Evolutionary conservation across 2,329 filamentous ascomycete genomes (phyloP).

Genomic region (Myriosclerotinia curreyana): DNA sequence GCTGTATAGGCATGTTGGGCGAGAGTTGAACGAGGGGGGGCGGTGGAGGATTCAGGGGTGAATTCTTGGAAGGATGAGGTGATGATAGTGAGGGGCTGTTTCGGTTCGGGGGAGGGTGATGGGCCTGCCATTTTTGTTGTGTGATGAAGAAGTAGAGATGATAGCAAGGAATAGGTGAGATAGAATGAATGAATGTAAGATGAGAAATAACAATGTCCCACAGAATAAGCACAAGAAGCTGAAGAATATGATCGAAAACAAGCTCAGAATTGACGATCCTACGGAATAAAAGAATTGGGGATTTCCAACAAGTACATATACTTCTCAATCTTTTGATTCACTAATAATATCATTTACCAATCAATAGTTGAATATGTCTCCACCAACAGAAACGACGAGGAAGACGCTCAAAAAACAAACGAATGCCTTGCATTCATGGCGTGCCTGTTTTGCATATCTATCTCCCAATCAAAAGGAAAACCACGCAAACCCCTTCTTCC

Average conservation of each 20-base stretch:
- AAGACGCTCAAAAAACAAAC: conserved; percentile 7
- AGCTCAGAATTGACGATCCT: conserved; percentile 2
- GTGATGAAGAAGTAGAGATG: not conserved
- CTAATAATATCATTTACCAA: conserved; percentile 1
- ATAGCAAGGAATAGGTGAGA: not conserved
- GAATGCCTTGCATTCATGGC: not conserved
- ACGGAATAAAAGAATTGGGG: not conserved
- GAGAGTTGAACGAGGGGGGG: conserved; percentile 41
- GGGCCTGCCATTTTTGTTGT: conserved; percentile 17
- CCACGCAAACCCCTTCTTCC: not conserved
- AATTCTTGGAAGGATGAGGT: conserved; percentile 16
- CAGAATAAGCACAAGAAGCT: conserved; percentile 11
- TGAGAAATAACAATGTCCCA: conserved; percentile 4
- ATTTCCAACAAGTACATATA: conserved; percentile 14
- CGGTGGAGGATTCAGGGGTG: conserved; percentile 17
- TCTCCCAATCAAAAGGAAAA: conserved; percentile 6
- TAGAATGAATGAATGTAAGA: not conserved
- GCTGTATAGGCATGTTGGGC: conserved; percentile 43
- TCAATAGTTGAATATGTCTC: conserved; percentile 5
- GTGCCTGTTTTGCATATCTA: not conserved
- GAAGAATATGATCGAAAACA: not conserved
- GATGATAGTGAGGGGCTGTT: conserved; percentile 5
- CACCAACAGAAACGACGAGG: conserved; percentile 14
- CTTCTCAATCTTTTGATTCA: not conserved
- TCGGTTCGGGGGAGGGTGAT: conserved; percentile 12